Conservation (phyloP, 768 basidiomycete genomes). For the Collybiopsis luxurians region DNA sequence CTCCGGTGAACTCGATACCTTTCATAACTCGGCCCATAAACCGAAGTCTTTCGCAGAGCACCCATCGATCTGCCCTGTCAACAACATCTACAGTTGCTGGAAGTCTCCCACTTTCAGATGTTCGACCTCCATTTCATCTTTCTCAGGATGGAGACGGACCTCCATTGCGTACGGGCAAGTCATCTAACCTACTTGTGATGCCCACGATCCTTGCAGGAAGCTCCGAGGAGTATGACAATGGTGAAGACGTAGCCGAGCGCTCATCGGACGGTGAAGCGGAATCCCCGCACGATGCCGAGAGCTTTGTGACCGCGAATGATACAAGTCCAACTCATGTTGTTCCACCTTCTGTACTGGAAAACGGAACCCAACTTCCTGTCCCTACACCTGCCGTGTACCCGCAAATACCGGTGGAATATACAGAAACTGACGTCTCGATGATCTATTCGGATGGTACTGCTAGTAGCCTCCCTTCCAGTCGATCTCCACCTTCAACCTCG, state of each 20-base stretch:
- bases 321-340: neutral
- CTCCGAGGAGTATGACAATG: slow-evolving; percentile 30
- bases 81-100: slow-evolving; percentile 35
- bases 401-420: slow-evolving; percentile 14
- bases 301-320: slow-evolving; percentile 50
- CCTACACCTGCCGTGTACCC: slow-evolving; percentile 6
- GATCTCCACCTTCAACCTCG: slow-evolving; percentile 30
- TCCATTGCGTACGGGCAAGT: slow-evolving; percentile 23
- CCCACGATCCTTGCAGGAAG: slow-evolving; percentile 38
- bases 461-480: neutral
- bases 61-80: slow-evolving; percentile 46
- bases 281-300: slow-evolving; percentile 49
- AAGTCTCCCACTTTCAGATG: slow-evolving; percentile 56
- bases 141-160: slow-evolving; percentile 26
- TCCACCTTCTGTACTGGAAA: neutral
- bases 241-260: slow-evolving; percentile 27
- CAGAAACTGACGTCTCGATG: slow-evolving; percentile 18
- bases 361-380: neutral
- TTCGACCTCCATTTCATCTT: slow-evolving; percentile 50
- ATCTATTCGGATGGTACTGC: neutral
- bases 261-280: slow-evolving; percentile 18
- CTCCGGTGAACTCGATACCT: slow-evolving; percentile 45
- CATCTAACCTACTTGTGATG: slow-evolving; percentile 27
- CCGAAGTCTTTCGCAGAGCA: slow-evolving; percentile 61
- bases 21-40: slow-evolving; percentile 68